phyloP scores from a whole-genome alignment of 2,329 filamentous ascomycete genomes.

The Nothophoma quercina region DNA sequence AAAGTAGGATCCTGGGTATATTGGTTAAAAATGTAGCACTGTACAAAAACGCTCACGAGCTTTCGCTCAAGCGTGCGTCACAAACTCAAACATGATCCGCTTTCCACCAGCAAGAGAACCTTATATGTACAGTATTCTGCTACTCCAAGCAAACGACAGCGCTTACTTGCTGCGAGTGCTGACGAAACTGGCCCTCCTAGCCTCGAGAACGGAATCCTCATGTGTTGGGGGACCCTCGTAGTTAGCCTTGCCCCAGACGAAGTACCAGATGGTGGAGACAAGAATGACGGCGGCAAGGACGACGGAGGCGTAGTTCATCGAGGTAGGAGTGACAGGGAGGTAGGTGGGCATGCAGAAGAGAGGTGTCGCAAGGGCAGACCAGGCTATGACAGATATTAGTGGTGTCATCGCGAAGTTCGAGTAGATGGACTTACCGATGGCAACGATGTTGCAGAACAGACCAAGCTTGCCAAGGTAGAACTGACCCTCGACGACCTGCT shows the following conservation, averaged over 20 bases:
- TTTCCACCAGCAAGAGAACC: background rate
- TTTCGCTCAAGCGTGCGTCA: slow-evolving; percentile 3
- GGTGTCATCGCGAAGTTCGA: too few relatives aligned
- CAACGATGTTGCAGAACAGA: slow-evolving; percentile 67
- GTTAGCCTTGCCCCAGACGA: slow-evolving; percentile 73
- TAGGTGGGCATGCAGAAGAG: slow-evolving; percentile 76
- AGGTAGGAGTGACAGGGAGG: slow-evolving; percentile 65
- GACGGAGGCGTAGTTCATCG: slow-evolving; percentile 77
- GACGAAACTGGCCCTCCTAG: slow-evolving; percentile 41
- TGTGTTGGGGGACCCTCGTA: slow-evolving; percentile 67
- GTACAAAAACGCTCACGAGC: slow-evolving; percentile 4
- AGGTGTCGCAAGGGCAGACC: slow-evolving; percentile 73
- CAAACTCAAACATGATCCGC: background rate
- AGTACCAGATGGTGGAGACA: slow-evolving; percentile 72
- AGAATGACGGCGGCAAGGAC: slow-evolving; percentile 73
- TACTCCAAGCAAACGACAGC: background rate
- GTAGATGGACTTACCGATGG: slow-evolving; percentile 64
- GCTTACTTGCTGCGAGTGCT: slow-evolving; percentile 28
- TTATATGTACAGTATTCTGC: background rate
- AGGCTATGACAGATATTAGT: slow-evolving; percentile 47
- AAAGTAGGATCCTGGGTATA: slow-evolving; percentile 12
- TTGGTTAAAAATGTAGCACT: slow-evolving; percentile 5
- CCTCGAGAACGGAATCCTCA: slow-evolving; percentile 43
- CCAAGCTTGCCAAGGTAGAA: slow-evolving; percentile 71
- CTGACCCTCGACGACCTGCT: slow-evolving; percentile 63